phyloP scores from a whole-genome alignment of 2,329 filamentous ascomycete genomes.

The Colletotrichum shisoi region DNA sequence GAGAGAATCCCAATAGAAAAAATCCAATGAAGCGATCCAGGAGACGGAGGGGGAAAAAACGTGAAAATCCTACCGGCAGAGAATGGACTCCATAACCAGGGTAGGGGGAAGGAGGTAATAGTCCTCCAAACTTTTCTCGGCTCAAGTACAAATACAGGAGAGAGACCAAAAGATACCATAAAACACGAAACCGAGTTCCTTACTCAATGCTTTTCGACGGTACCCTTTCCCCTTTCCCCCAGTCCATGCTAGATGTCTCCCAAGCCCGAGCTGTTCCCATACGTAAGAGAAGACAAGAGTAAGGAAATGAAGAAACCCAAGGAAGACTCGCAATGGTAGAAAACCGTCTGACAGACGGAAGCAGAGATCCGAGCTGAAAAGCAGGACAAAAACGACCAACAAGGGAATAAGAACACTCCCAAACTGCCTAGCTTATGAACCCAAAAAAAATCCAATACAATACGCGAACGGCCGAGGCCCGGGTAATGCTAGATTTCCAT shows the following conservation, averaged over 20 bases:
- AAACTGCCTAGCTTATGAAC: conserved; percentile 32
- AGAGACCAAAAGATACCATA: neutral
- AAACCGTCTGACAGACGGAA: neutral
- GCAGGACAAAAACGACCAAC: neutral
- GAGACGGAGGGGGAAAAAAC: neutral
- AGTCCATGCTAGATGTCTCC: conserved; percentile 14
- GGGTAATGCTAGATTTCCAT: conserved; percentile 75
- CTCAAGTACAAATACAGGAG: conserved; percentile 26
- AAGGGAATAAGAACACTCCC: conserved; percentile 23
- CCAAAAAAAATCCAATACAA: conserved; percentile 8
- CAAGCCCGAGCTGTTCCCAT: conserved; percentile 13
- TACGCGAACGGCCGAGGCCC: conserved; percentile 10
- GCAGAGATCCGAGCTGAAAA: neutral
- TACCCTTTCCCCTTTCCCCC: neutral
- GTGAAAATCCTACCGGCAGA: neutral
- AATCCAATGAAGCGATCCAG: neutral
- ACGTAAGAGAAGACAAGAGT: conserved; percentile 25
- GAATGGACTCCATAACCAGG: neutral
- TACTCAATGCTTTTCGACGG: conserved; percentile 17
- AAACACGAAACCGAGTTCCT: conserved; percentile 24
- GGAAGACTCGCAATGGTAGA: neutral
- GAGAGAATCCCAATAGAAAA: neutral
- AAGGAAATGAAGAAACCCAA: conserved; percentile 5
- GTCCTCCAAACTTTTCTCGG: conserved; percentile 10
- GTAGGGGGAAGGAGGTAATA: neutral